These are phyloP conservation scores for Termitomyces sp. DNA, from an alignment of 768 basidiomycete species.

Conservation along the genomic window DNA sequence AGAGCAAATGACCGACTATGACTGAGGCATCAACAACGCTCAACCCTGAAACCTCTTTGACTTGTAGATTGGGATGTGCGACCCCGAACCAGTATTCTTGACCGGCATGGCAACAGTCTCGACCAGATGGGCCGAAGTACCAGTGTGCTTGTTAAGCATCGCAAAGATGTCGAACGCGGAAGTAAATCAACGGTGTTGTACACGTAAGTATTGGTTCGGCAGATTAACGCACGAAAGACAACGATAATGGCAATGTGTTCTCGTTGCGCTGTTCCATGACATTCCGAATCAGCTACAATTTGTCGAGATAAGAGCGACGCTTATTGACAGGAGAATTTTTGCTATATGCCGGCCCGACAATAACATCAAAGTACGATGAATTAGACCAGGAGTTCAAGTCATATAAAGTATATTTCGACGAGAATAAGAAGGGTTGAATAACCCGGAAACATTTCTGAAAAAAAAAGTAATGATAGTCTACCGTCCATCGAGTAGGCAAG, in stretches of 20 bases:
- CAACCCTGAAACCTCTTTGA: too few species aligned
- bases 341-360: slow-evolving; percentile 20
- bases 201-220: not conserved
- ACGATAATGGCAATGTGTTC: not conserved
- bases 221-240: not conserved
- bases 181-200: slow-evolving; percentile 27
- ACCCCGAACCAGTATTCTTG: not conserved
- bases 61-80: too few species aligned
- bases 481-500: not conserved
- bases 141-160: slow-evolving; percentile 2
- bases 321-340: not conserved
- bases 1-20: too few species aligned
- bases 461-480: not conserved
- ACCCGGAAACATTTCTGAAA: not conserved
- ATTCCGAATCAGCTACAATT: not conserved
- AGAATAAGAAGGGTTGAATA: slow-evolving; percentile 4
- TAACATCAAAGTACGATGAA: slow-evolving; percentile 5
- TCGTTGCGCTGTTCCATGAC: not conserved
- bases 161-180: slow-evolving; percentile 17
- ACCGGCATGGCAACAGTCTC: not conserved
- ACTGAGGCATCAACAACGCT: too few species aligned
- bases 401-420: too few species aligned
- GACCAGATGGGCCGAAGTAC: not conserved
- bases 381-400: too few species aligned
- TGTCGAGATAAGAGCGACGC: not conserved